A percentile compares a stretch with the other conserved stretches of the same genome.
These are phyloP conservation scores for Clonostachys chloroleuca DNA, from an alignment of 2,329 filamentous ascomycete genomes.

Conservation along the genomic window DNA sequence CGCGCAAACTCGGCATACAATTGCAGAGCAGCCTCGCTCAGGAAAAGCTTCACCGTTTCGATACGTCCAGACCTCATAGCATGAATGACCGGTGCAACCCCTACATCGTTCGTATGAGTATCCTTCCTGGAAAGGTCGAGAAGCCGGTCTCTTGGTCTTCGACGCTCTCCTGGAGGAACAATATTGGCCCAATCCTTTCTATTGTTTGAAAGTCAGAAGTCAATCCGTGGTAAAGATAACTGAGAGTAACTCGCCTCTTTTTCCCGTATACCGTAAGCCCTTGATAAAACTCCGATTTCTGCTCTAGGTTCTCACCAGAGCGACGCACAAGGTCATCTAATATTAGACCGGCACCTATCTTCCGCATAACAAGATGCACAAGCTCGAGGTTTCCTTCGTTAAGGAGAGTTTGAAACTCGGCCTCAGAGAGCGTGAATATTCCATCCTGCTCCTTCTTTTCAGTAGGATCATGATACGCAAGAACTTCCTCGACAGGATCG, in stretches of 20 bases:
- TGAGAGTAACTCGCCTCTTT: conserved; percentile 41
- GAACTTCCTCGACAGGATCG: too few relatives aligned
- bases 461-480: conserved; percentile 12
- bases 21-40: conserved; percentile 64
- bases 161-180: conserved; percentile 5
- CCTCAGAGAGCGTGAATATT: conserved; percentile 31
- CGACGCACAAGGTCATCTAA: conserved; percentile 62
- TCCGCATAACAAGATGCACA: conserved; percentile 60
- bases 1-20: conserved; percentile 64
- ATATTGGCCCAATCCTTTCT: not conserved
- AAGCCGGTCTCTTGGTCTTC: conserved; percentile 60
- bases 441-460: conserved; percentile 23
- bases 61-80: conserved; percentile 54
- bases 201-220: not conserved
- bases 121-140: conserved; percentile 47
- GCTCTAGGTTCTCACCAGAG: conserved; percentile 56
- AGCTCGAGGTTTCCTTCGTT: conserved; percentile 46
- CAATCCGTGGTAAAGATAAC: too few relatives aligned
- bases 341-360: conserved; percentile 64
- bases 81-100: conserved; percentile 54
- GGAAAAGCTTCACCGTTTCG: conserved; percentile 72
- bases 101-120: conserved; percentile 29
- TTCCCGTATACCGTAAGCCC: conserved; percentile 72
- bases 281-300: conserved; percentile 70
- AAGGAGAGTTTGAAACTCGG: conserved; percentile 39